Evolutionary conservation across 2,329 filamentous ascomycete genomes (phyloP).

Genomic region (Verticillium isaacii): DNA sequence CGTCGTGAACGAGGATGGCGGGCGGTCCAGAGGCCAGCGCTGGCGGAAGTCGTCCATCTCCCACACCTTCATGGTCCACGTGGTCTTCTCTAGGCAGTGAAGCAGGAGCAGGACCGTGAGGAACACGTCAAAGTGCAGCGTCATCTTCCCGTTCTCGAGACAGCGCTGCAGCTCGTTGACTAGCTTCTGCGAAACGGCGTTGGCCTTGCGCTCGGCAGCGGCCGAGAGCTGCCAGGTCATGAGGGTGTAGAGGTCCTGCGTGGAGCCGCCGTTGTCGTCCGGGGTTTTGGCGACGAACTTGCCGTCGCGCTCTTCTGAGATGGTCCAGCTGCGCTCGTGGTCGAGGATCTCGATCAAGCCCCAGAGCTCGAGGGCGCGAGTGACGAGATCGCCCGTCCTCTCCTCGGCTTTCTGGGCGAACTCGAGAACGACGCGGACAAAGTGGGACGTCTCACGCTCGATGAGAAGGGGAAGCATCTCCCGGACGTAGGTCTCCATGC

Average conservation of each 20-base stretch:
- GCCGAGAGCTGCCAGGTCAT: conserved; percentile 62
- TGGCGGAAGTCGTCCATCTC: conserved; percentile 56
- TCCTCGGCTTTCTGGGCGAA: conserved; percentile 42
- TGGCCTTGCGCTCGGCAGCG: conserved; percentile 59
- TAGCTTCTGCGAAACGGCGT: conserved; percentile 51
- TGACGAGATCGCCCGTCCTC: conserved; percentile 49
- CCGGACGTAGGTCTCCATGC: conserved; percentile 57
- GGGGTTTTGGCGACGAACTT: conserved; percentile 39
- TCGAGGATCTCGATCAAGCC: conserved; percentile 61
- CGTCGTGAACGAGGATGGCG: conserved; percentile 50
- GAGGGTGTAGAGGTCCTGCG: conserved; percentile 54
- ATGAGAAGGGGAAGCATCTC: conserved; percentile 54
- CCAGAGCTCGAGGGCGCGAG: conserved; percentile 59
- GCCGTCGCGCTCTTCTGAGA: conserved; percentile 41
- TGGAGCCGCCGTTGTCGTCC: conserved; percentile 42
- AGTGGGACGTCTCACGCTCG: conserved; percentile 53
- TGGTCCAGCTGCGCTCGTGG: conserved; percentile 57
- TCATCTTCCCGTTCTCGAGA: conserved; percentile 56
- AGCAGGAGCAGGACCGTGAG: conserved; percentile 58
- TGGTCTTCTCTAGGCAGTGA: conserved; percentile 63
- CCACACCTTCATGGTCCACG: conserved; percentile 66
- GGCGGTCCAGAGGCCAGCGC: conserved; percentile 56
- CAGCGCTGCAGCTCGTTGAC: conserved; percentile 57
- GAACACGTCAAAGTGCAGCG: conserved; percentile 56
- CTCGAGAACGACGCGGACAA: conserved; percentile 54